Percentiles rank a stretch among this genome's conserved stretches.
Conservation (phyloP, 306 rosid genomes). For the Malus fusca region DNA sequence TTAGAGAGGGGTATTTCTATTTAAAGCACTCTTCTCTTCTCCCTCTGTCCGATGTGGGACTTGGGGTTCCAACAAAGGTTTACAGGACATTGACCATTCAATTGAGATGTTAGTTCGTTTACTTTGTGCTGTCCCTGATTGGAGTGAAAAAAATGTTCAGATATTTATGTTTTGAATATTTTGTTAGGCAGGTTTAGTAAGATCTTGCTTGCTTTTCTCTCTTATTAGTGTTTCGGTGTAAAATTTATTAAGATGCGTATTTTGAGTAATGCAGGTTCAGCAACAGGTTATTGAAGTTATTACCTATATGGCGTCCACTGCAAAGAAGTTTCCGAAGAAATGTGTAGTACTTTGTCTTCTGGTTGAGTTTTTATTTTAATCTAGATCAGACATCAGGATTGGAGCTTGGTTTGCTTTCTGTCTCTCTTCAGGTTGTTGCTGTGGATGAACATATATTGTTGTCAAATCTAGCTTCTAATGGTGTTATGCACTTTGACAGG, state of each 20-base stretch:
- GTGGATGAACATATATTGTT: neutral
- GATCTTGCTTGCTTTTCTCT: slow-evolving; percentile 4
- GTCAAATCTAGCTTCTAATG: neutral
- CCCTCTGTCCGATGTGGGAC: no score
- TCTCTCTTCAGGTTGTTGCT: neutral
- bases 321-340: slow-evolving; percentile 80
- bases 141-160: slow-evolving; percentile 99
- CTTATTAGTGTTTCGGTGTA: neutral
- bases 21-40: no score
- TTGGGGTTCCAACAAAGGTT: no score
- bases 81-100: slow-evolving; percentile 55
- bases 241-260: slow-evolving; percentile 6
- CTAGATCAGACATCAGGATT: neutral
- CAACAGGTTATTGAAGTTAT: slow-evolving; percentile 89
- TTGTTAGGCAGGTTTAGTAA: neutral
- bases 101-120: slow-evolving; percentile 78
- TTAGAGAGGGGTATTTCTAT: no score
- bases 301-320: slow-evolving; percentile 63
- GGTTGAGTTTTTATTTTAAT: slow-evolving; percentile 44
- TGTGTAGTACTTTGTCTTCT: slow-evolving; percentile 83
- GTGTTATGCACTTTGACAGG: slow-evolving; percentile 36
- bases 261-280: slow-evolving; percentile 68
- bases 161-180: slow-evolving; percentile 27
- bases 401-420: neutral
- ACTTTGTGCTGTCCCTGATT: slow-evolving; percentile 83